Conservation (phyloP, 352 stramenopile genomes). For the Globisporangium okanoganense region DNA sequence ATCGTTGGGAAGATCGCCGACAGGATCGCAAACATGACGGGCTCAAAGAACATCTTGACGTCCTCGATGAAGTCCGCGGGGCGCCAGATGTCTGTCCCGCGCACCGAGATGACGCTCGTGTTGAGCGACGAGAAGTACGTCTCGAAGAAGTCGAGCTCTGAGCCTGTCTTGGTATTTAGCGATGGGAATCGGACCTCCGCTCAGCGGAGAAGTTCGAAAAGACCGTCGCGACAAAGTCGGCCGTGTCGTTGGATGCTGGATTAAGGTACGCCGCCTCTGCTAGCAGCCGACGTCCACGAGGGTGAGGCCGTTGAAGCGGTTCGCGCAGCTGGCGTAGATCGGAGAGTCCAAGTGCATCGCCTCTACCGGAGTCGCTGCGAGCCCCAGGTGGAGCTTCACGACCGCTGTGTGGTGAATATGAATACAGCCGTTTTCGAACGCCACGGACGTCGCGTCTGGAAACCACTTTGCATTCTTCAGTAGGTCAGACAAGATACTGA, state of each 20-base stretch:
- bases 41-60: conserved; percentile 90
- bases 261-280: conserved; percentile 88
- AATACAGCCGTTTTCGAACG: conserved; percentile 53
- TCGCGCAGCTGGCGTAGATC: conserved; percentile 72
- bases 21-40: conserved; percentile 86
- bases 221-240: conserved; percentile 63
- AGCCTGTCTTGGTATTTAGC: conserved; percentile 78
- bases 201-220: conserved; percentile 41
- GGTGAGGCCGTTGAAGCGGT: conserved; percentile 69
- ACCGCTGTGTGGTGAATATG: conserved; percentile 85
- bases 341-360: conserved; percentile 44
- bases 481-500: conserved; percentile 70
- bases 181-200: conserved; percentile 59
- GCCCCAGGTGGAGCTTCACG: conserved; percentile 72
- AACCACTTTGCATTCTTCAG: conserved; percentile 75
- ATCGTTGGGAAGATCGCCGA: conserved; percentile 89
- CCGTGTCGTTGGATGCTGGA: conserved; percentile 70
- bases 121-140: conserved; percentile 73
- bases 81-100: conserved; percentile 86
- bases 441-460: conserved; percentile 66
- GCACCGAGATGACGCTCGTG: conserved; percentile 83
- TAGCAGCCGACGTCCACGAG: conserved; percentile 82
- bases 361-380: conserved; percentile 39
- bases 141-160: conserved; percentile 85
- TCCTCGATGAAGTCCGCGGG: conserved; percentile 91